These are phyloP conservation scores for Boletus vinaceobasis DNA, from an alignment of 768 basidiomycete genomes.

Conservation along the genomic window DNA sequence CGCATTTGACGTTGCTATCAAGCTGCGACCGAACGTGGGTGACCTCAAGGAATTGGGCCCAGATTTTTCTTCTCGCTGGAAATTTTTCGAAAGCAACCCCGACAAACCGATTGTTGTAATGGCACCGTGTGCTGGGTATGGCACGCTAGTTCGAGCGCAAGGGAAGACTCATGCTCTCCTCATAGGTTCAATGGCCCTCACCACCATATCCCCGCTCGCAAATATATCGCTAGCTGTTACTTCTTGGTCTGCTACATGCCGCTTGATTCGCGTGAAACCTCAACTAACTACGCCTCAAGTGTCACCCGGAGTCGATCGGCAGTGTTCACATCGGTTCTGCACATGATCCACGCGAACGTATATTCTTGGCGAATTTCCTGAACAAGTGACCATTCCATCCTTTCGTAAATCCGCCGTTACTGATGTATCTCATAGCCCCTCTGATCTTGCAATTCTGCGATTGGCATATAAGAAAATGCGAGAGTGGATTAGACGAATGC, in stretches of 20 bases:
- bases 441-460: conserved; percentile 25
- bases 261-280: neutral
- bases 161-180: neutral
- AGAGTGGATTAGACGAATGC: conserved; percentile 39
- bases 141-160: neutral
- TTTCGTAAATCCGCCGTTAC: neutral
- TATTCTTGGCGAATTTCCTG: conserved; percentile 47
- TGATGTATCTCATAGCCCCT: conserved; percentile 11
- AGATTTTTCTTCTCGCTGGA: conserved; percentile 48
- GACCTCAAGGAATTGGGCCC: conserved; percentile 51
- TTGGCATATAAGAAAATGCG: conserved; percentile 27
- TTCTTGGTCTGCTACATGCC: conserved; percentile 25
- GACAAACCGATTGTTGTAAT: conserved; percentile 56
- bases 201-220: conserved; percentile 6
- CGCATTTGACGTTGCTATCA: conserved; percentile 53
- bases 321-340: conserved; percentile 47
- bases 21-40: conserved; percentile 47
- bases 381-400: conserved; percentile 34
- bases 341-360: conserved; percentile 36
- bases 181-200: conserved; percentile 12
- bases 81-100: conserved; percentile 46
- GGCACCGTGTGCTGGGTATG: conserved; percentile 40
- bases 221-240: conserved; percentile 22
- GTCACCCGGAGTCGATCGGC: conserved; percentile 47
- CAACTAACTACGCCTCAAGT: conserved; percentile 9